phyloP scores from a whole-genome alignment of 139 green algal genomes.

The Dunaliella sp. region DNA sequence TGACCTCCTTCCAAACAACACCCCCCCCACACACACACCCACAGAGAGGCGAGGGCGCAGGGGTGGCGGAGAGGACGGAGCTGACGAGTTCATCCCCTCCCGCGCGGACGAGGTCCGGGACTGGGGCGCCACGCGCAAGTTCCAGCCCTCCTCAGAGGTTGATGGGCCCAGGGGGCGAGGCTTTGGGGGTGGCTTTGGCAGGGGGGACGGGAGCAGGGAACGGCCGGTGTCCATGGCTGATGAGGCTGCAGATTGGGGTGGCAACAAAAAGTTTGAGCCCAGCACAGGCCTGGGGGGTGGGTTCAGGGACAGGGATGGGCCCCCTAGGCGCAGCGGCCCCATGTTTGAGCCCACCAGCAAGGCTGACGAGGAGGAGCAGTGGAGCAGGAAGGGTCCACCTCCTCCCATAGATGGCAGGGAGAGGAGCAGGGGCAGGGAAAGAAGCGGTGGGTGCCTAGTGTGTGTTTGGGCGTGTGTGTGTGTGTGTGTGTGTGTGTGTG shows the following conservation, averaged over 20 bases:
- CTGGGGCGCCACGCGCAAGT: constrained; percentile 69
- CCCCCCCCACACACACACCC: no score
- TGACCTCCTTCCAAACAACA: no score
- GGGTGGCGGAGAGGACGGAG: constrained; percentile 25
- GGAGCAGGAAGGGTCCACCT: constrained; percentile 17
- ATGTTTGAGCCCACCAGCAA: constrained; percentile 19
- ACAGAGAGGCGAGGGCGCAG: constrained; percentile 19
- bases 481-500: no score
- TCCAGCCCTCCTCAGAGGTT: constrained; percentile 38
- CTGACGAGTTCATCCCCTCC: constrained; percentile 54
- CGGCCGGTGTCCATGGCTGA: constrained; percentile 65
- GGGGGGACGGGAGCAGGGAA: background rate
- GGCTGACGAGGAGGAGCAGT: constrained; percentile 43
- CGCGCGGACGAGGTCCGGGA: constrained; percentile 72
- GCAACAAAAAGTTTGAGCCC: constrained; percentile 59
- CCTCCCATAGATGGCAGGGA: constrained; percentile 5
- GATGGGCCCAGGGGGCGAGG: constrained; percentile 20
- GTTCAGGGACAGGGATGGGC: constrained; percentile 7
- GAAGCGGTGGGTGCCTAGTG: background rate
- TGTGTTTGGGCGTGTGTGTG: no score
- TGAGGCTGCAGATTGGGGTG: constrained; percentile 68
- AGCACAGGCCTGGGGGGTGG: constrained; percentile 4
- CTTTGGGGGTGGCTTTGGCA: constrained; percentile 16
- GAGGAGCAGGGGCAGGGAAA: background rate
- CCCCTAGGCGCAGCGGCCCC: constrained; percentile 2